phyloP scores from a whole-genome alignment of 441 rosid species.

The Cnidoscolus chayamansa region DNA sequence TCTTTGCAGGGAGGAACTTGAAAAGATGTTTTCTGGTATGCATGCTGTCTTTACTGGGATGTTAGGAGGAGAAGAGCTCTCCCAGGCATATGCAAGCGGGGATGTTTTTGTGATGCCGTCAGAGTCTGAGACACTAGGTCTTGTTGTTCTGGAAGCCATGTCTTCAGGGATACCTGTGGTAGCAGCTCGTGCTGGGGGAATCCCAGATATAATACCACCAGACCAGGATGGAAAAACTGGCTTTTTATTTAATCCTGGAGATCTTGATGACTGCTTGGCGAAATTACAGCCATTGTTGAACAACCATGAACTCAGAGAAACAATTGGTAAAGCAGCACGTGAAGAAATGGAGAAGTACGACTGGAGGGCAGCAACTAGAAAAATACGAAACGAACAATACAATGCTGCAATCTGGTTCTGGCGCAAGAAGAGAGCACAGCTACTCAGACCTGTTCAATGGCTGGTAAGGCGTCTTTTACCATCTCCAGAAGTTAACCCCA shows the following conservation, averaged over 20 bases:
- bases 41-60: constrained; percentile 93
- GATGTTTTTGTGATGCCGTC: constrained; percentile 96
- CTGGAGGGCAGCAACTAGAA: constrained; percentile 91
- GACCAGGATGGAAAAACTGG: constrained; percentile 92
- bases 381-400: constrained; percentile 86
- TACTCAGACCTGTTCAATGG: constrained; percentile 78
- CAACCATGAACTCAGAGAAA: constrained; percentile 59
- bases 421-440: constrained; percentile 75
- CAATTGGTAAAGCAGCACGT: constrained; percentile 79
- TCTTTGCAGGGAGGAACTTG: constrained; percentile 69
- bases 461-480: constrained; percentile 61
- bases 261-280: constrained; percentile 77
- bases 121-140: constrained; percentile 93
- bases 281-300: constrained; percentile 55
- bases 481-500: constrained; percentile 48
- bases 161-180: constrained; percentile 90
- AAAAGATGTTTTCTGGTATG: constrained; percentile 79
- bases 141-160: constrained; percentile 95
- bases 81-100: constrained; percentile 95
- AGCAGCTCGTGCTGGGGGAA: constrained; percentile 90
- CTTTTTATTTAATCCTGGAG: constrained; percentile 70
- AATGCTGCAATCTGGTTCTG: constrained; percentile 98
- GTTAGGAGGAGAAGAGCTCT: constrained; percentile 86
- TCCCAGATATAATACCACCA: constrained; percentile 85
- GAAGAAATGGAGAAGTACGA: constrained; percentile 85